phyloP scores from a whole-genome alignment of 2,329 filamentous ascomycete species.

The Neonectria punicea region DNA sequence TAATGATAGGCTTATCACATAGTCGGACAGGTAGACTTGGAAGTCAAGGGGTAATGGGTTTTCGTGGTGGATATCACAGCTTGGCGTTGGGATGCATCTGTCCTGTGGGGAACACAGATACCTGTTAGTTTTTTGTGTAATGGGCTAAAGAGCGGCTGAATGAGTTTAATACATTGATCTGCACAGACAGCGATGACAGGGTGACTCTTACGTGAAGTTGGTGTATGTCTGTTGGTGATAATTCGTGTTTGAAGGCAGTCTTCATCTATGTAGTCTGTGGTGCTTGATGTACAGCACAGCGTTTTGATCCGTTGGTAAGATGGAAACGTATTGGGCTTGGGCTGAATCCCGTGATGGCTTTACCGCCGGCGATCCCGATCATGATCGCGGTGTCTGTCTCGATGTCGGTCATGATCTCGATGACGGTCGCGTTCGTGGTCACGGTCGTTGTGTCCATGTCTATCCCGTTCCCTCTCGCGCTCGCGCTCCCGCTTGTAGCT shows the following conservation, averaged over 20 bases:
- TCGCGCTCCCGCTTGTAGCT: constrained; percentile 59
- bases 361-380: constrained; percentile 39
- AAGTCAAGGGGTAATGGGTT: constrained; percentile 15
- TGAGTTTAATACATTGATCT: constrained; percentile 28
- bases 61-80: constrained; percentile 15
- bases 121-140: constrained; percentile 23
- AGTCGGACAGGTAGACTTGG: constrained; percentile 24
- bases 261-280: constrained; percentile 24
- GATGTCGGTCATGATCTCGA: constrained; percentile 35
- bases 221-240: not conserved
- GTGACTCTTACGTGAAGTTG: constrained; percentile 22
- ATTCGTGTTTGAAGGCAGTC: not conserved
- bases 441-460: constrained; percentile 49
- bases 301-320: not conserved
- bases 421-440: constrained; percentile 40
- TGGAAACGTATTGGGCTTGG: not conserved
- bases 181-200: constrained; percentile 5
- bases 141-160: constrained; percentile 24
- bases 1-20: not conserved
- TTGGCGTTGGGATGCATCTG: constrained; percentile 24
- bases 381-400: constrained; percentile 35
- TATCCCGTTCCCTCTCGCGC: constrained; percentile 52
- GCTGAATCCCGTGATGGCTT: constrained; percentile 9
- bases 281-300: constrained; percentile 5
- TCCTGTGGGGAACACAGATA: constrained; percentile 28